Evolutionary conservation across 1,284 basidiomycete genomes (phyloP).

Genomic region (Heliocybe sulcata): DNA sequence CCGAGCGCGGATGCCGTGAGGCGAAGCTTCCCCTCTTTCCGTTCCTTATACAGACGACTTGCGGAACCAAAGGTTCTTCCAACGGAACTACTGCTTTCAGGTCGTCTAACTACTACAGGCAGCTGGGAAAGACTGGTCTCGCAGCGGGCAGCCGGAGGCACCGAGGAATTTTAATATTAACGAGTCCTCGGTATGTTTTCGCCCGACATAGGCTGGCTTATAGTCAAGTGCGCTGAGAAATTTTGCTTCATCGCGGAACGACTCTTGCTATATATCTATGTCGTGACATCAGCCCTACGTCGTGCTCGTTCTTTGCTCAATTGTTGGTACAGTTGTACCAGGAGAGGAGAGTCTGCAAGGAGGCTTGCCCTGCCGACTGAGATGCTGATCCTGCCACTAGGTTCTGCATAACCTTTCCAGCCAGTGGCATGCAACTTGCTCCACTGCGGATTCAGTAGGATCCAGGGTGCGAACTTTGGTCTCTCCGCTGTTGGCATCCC

Average conservation of each 20-base stretch:
- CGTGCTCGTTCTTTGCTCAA: not conserved
- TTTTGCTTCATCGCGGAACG: not conserved
- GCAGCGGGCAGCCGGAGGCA: not conserved
- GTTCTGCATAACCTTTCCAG: not conserved
- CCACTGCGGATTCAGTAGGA: not conserved
- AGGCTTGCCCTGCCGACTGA: not conserved
- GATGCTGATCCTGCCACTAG: not conserved
- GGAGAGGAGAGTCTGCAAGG: not conserved
- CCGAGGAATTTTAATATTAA: not conserved
- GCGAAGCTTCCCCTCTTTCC: not conserved
- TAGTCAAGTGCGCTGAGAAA: not conserved
- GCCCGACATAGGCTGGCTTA: not conserved
- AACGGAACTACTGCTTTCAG: not conserved
- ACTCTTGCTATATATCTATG: not conserved
- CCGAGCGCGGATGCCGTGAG: not conserved
- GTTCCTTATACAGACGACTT: not conserved
- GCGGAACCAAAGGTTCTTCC: not conserved
- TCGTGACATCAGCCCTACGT: not conserved
- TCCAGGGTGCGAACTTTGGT: not conserved
- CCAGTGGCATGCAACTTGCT: not conserved
- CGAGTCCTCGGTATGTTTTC: not conserved
- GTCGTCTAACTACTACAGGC: not conserved
- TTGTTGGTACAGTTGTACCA: not conserved
- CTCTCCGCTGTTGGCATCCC: not conserved
- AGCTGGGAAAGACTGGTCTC: not conserved